A percentile compares a stretch with the other conserved stretches of the same genome.
Conservation (phyloP, 2,329 filamentous ascomycete species). For the Paraphoma chrysanthemicola region DNA sequence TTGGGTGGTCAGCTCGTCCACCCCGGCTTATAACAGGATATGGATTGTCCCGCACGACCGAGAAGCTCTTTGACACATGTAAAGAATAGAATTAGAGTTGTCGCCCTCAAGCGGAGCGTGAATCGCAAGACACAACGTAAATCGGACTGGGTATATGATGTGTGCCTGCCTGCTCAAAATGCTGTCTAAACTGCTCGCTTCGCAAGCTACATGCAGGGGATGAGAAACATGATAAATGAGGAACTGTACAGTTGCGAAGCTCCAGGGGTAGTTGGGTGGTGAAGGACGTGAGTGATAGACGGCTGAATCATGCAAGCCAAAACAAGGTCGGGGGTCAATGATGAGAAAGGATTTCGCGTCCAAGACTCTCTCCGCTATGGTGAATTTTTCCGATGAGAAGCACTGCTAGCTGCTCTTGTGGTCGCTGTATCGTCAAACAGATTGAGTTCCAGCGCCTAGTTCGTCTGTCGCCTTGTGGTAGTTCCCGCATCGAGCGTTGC, state of each 20-base stretch:
- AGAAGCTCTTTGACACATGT: not conserved
- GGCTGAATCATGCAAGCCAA: not conserved
- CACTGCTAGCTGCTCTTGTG: no score
- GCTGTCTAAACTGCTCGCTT: conserved; percentile 16
- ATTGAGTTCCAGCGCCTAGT: not conserved
- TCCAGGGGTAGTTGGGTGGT: conserved; percentile 3
- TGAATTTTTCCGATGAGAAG: no score
- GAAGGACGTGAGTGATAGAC: not conserved
- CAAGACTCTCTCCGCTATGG: no score
- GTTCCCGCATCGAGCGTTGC: not conserved
- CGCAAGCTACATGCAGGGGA: conserved; percentile 21
- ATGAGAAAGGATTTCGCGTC: no score
- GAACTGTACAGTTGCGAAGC: conserved; percentile 17
- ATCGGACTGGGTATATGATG: conserved; percentile 24
- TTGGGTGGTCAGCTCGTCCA: no score
- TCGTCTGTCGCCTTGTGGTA: not conserved
- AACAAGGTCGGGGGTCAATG: no score
- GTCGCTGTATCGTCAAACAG: no score
- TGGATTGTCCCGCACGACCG: no score
- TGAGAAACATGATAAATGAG: conserved; percentile 4
- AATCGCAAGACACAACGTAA: conserved; percentile 10
- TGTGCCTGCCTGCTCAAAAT: conserved; percentile 22
- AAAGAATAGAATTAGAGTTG: conserved; percentile 14
- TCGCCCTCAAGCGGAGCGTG: not conserved
- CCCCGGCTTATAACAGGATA: no score